phyloP scores from a whole-genome alignment of 2,329 filamentous ascomycete species.

The Raffaelea deltoideospora region DNA sequence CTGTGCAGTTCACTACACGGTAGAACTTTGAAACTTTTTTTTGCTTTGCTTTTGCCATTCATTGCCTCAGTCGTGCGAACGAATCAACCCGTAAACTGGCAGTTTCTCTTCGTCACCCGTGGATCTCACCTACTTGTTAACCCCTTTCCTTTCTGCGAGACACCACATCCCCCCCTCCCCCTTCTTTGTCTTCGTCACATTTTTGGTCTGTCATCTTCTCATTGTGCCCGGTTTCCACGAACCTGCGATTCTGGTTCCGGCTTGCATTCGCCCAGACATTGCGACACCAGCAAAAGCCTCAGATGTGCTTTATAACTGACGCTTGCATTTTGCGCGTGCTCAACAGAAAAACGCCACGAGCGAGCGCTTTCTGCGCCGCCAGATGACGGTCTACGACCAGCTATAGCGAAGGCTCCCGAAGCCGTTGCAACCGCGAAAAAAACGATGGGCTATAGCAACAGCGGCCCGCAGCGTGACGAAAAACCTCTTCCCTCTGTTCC shows the following conservation, averaged over 20 bases:
- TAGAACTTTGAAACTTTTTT: background rate
- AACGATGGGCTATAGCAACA: slow-evolving; percentile 19
- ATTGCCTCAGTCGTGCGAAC: too few relatives aligned
- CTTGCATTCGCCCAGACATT: too few relatives aligned
- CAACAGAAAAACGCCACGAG: slow-evolving; percentile 1
- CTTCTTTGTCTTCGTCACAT: background rate
- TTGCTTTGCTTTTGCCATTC: too few relatives aligned
- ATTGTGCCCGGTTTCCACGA: too few relatives aligned
- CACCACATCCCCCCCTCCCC: background rate
- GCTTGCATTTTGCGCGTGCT: background rate
- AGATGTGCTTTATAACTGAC: background rate
- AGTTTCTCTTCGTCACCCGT: too few relatives aligned
- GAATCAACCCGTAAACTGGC: too few relatives aligned
- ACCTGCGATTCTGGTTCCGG: too few relatives aligned
- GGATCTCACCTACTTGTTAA: too few relatives aligned
- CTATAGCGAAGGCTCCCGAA: slow-evolving; percentile 22
- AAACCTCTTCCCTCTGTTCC: slow-evolving; percentile 11
- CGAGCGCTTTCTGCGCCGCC: slow-evolving; percentile 7
- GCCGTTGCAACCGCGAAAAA: slow-evolving; percentile 22
- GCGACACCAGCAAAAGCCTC: too few relatives aligned
- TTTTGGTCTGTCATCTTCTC: too few relatives aligned
- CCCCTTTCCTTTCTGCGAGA: too few relatives aligned
- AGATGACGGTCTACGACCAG: slow-evolving; percentile 14
- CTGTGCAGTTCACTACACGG: too few relatives aligned
- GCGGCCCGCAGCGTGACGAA: slow-evolving; percentile 9